Evolutionary conservation across 225 moss, liverwort and hornwort species (phyloP).

Genomic region (Polytrichum formosum): DNA sequence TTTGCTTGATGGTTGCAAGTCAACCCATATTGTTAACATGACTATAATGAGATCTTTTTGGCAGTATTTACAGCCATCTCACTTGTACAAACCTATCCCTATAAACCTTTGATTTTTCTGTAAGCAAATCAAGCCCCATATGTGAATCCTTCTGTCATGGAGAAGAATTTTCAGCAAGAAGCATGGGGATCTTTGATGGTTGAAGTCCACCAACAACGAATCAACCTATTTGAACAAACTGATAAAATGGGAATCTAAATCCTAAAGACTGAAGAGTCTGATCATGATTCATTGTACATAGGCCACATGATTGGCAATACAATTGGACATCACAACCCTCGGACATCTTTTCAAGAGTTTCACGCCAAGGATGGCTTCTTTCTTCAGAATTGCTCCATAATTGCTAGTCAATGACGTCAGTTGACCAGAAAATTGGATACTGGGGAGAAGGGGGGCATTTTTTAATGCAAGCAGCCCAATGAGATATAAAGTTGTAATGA

Average conservation of each 20-base stretch:
- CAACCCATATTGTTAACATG: background rate
- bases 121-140: background rate
- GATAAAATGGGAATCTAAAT: background rate
- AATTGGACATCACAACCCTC: too few species aligned
- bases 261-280: background rate
- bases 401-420: background rate
- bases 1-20: background rate
- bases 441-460: background rate
- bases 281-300: background rate
- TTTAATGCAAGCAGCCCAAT: background rate
- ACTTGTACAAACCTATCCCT: conserved; percentile 1
- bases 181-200: background rate
- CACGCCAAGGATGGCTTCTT: background rate
- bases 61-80: background rate
- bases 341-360: too few species aligned
- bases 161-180: background rate
- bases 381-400: background rate
- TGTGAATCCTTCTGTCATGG: background rate
- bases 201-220: background rate
- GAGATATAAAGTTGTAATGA: background rate
- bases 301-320: background rate
- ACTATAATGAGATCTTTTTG: background rate
- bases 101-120: background rate
- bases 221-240: background rate
- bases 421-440: background rate